These are phyloP conservation scores for Obba rivulosa DNA, from an alignment of 768 basidiomycete genomes.

Conservation along the genomic window DNA sequence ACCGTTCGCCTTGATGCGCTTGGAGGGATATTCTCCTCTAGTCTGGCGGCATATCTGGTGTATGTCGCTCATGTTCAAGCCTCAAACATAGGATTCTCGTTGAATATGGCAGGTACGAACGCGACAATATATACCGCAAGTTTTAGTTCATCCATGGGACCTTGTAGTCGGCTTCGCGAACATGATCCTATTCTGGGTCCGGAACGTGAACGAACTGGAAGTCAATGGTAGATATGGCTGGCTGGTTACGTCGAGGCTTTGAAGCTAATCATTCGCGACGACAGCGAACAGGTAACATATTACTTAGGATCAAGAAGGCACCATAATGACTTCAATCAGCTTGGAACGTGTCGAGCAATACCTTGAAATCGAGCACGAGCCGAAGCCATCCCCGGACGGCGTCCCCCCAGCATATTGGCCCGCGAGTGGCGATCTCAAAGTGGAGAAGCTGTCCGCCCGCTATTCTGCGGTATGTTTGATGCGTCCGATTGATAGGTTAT, in stretches of 20 bases:
- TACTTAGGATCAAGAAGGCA: neutral
- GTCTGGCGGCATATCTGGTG: conserved; percentile 51
- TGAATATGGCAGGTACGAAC: no score
- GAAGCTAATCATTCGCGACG: neutral
- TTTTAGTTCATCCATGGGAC: neutral
- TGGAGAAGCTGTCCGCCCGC: conserved; percentile 47
- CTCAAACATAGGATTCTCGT: no score
- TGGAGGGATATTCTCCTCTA: conserved; percentile 49
- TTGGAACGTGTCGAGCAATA: conserved; percentile 51
- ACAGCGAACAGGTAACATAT: conserved; percentile 27
- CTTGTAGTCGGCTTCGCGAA: conserved; percentile 45
- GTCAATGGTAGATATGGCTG: conserved; percentile 29
- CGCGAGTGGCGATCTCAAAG: conserved; percentile 45
- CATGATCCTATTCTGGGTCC: conserved; percentile 47
- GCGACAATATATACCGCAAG: conserved; percentile 34
- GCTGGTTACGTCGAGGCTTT: neutral
- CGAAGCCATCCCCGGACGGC: conserved; percentile 31
- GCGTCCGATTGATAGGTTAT: neutral
- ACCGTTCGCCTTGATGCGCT: conserved; percentile 51
- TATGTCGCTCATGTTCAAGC: conserved; percentile 32
- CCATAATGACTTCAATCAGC: conserved; percentile 23
- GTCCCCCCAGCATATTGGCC: conserved; percentile 66
- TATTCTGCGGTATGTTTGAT: conserved; percentile 32
- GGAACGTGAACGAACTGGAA: conserved; percentile 40
- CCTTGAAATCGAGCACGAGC: conserved; percentile 53